Base-by-base conservation (phyloP, 192 early-diverging fungal genomes). In the Backusella australiensis region DNA sequence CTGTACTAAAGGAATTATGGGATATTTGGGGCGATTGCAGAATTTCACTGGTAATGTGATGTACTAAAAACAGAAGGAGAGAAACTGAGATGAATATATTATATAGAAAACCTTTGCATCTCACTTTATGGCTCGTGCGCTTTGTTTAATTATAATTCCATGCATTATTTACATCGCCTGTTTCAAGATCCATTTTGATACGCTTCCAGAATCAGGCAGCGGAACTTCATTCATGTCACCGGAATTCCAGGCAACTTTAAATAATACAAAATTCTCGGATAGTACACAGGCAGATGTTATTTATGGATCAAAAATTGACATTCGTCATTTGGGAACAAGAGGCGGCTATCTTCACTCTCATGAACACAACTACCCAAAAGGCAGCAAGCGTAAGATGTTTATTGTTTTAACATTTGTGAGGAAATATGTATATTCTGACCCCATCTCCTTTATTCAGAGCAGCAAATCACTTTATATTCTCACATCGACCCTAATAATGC, bases 151-250 rank as follows among this genome's bases (percentile, higher is more conserved):
- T 69, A 84, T 88, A 34, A 72, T 99, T 14, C 97, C 97, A 2
- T 23, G 95, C 8, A 44, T 81, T 1, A 81, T 97, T 1, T 99
- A 99, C 77, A 86, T 96, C 80, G 82, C 93, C 3, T 93, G 93
- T 86, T 99, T 98, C 82, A 89, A 89, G 77, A 89, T 99, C 67
- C 97, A 99, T 84, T 99, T 99, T 85, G 83, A 87, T 46, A 85
- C 93, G 4, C 85, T 99, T 69, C 85, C 84, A 46, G 90, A 91
- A 73, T 89, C 86, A 69, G 97, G 97, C 19, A 92, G 94, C 23
- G 97, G 97, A 21, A 94, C 97, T 86, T 94, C 92, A 2, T 99
- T 99, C 79, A 96, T 98, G 96, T 94, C 91, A 76, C 91, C 95
- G 41, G 91, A 91, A 75, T 98, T 99, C 87, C 95, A 98, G 79